Base-by-base conservation (phyloP, 2,329 filamentous ascomycete genomes). In the Nothophaeocryptopus gaeumannii region DNA sequence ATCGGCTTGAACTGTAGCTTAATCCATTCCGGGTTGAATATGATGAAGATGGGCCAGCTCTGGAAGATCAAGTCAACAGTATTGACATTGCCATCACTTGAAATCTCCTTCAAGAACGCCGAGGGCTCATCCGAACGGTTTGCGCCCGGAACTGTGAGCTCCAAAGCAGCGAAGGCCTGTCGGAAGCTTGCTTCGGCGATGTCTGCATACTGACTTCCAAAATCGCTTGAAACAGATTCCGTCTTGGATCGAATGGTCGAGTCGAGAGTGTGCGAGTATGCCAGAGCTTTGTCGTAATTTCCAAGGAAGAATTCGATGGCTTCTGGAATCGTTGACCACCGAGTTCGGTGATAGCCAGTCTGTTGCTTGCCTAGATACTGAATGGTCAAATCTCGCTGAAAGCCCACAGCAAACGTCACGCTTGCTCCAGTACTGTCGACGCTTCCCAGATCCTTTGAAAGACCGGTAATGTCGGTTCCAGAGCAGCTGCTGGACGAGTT, bases 61-160 rank as follows among this genome's bases (percentile, higher is more conserved):
- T 65, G 64, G 46, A 60, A 67, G 48, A 67, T 66, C 10, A 67
- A 55, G 45, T 67, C 63, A 2, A 65, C 58, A 1, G 65, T 67
- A 29, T 67, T 63, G 39, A 64, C 53, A 30, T 67, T 66, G 5
- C 65, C 63, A 37, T 67, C 59, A 13, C 57, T 61, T 0, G 77
- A 79, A 8, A 82, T 81, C 53, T 82, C 79, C 60, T 82, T 82
- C 45, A 82, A 64, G 61, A 82, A 82, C 2, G 72, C 54, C 9
- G 50, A 56, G 9, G 59, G 58, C 11, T 48, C 33, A 11, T 58
- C 57, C 8, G 33, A 38, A 16, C 56, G 51, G 32, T 63, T 45
- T 11, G 56, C 36, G 12, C 39, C 39, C 2, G 60, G 60, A 2
- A 62, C 60, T 3, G 62, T 62, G 39, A 64, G 32, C 34, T 64